phyloP scores from a whole-genome alignment of 345 rosid genomes.

The Euphorbia lathyris region DNA sequence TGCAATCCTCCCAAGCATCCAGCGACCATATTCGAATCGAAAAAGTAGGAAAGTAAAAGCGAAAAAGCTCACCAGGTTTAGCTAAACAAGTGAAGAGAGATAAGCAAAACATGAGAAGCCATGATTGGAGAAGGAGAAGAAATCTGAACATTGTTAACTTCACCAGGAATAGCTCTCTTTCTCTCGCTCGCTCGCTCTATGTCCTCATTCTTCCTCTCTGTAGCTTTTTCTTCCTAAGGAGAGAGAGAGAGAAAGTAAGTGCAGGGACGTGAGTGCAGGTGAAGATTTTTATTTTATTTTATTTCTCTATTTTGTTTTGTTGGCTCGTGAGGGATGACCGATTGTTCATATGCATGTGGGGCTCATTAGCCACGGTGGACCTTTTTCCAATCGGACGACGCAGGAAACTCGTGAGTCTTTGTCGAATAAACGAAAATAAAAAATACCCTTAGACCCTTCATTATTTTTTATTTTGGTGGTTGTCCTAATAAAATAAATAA shows the following conservation, averaged over 20 bases:
- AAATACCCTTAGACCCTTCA: too few species aligned
- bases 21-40: background rate
- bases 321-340: background rate
- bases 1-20: background rate
- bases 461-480: background rate
- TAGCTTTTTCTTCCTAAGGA: background rate
- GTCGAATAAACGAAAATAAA: too few species aligned
- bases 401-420: background rate
- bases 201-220: background rate
- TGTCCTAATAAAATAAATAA: too few species aligned
- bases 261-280: slow-evolving; percentile 19
- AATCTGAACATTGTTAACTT: slow-evolving; percentile 16
- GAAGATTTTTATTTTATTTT: background rate
- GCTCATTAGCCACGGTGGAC: background rate
- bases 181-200: background rate
- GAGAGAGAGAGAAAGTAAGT: background rate
- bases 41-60: background rate
- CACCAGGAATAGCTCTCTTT: background rate
- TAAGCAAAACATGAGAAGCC: slow-evolving; percentile 13
- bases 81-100: slow-evolving; percentile 17
- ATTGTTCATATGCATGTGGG: background rate
- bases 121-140: background rate
- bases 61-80: slow-evolving; percentile 12
- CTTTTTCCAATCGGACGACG: slow-evolving; percentile 11
- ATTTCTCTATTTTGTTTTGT: background rate